A percentile compares a stretch with the other conserved stretches of the same genome.
phyloP scores from a whole-genome alignment of 192 early-diverging fungal species.

The Entomortierella chlamydospora region DNA sequence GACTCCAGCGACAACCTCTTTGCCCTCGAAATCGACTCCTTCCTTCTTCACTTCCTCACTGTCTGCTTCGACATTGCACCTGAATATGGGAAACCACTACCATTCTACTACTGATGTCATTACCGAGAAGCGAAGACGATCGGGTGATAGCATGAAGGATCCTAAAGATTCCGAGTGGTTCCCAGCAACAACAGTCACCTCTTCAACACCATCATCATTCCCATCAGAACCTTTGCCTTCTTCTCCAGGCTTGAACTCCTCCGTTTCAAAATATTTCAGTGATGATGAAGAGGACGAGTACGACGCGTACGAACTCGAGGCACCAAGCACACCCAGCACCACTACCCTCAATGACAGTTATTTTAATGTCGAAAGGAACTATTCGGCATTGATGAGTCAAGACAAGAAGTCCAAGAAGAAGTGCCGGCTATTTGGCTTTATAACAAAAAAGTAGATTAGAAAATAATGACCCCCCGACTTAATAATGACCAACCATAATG shows the following conservation, averaged over 20 bases:
- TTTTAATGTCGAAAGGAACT: neutral
- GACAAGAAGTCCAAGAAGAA: constrained; percentile 19
- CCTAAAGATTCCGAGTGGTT: constrained; percentile 5
- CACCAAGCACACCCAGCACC: too few relatives aligned
- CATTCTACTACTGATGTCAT: neutral
- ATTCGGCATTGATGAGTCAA: neutral
- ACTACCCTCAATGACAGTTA: neutral
- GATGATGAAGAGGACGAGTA: neutral
- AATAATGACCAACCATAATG: too few relatives aligned
- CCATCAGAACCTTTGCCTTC: neutral
- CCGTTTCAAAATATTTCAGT: neutral
- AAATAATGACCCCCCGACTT: too few relatives aligned
- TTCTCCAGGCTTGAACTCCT: neutral
- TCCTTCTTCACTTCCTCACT: neutral
- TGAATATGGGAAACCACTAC: neutral
- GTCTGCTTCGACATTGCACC: neutral
- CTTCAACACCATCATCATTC: neutral
- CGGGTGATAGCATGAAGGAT: constrained; percentile 29
- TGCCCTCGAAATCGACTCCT: neutral
- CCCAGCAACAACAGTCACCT: too few relatives aligned
- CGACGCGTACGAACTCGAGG: constrained; percentile 7
- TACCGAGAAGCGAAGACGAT: constrained; percentile 25
- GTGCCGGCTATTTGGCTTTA: constrained; percentile 16
- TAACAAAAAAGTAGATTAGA: too few relatives aligned
- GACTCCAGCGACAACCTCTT: neutral